Evolutionary conservation across 2,329 filamentous ascomycete genomes (phyloP).

Genomic region (Monilinia vaccinii-corymbosi): DNA sequence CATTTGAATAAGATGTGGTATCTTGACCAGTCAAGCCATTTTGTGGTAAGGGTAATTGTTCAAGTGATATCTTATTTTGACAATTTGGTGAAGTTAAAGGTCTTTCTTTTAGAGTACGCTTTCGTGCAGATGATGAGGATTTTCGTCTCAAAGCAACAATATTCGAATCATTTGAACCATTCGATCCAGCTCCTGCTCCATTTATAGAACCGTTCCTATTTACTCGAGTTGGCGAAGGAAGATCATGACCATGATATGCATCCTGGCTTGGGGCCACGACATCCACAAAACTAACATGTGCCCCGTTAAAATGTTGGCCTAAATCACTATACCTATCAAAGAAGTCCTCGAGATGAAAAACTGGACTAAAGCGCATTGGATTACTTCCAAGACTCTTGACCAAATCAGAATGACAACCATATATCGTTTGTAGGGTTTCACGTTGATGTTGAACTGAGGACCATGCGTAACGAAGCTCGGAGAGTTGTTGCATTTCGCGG

Average conservation of each 20-base stretch:
- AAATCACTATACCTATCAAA: conserved; percentile 67
- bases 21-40: neutral
- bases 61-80: neutral
- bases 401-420: conserved; percentile 70
- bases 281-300: conserved; percentile 64
- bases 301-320: conserved; percentile 57
- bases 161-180: conserved; percentile 19
- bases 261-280: conserved; percentile 49
- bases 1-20: neutral
- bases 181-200: conserved; percentile 13
- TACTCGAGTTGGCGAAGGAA: conserved; percentile 36
- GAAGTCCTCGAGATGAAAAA: conserved; percentile 81
- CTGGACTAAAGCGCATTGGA: conserved; percentile 64
- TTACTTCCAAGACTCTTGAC: conserved; percentile 61
- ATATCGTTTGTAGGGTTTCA: conserved; percentile 69
- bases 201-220: conserved; percentile 27
- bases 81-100: conserved; percentile 26
- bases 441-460: conserved; percentile 71
- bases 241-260: conserved; percentile 40
- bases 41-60: conserved; percentile 7
- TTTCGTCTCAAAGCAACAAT: conserved; percentile 11
- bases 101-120: conserved; percentile 25
- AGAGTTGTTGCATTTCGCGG: conserved; percentile 70
- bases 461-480: conserved; percentile 67
- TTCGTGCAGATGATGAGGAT: conserved; percentile 29